These are phyloP conservation scores for Sphagnum magellanicum DNA, from an alignment of 228 moss, liverwort and hornwort species.

Conservation along the genomic window DNA sequence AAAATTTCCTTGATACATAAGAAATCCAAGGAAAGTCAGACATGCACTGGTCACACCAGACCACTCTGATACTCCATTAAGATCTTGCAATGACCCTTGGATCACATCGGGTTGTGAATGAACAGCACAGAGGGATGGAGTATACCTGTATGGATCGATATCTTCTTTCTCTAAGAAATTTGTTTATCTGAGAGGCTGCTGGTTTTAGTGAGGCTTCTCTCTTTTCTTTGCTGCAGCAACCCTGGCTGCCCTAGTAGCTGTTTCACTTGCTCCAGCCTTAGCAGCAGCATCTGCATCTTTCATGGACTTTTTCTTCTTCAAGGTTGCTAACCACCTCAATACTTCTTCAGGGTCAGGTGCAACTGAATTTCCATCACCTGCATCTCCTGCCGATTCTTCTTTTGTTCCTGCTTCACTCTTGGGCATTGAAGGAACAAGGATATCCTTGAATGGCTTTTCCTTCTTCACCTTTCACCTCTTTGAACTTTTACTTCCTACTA, in stretches of 20 bases:
- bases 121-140: too few species aligned
- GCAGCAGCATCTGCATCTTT: conserved; percentile 44
- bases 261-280: conserved; percentile 54
- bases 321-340: conserved; percentile 51
- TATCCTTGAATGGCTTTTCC: conserved; percentile 62
- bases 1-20: too few species aligned
- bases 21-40: too few species aligned
- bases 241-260: conserved; percentile 55
- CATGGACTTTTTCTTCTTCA: conserved; percentile 55
- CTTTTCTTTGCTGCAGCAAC: conserved; percentile 61
- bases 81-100: too few species aligned
- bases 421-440: conserved; percentile 23
- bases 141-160: too few species aligned
- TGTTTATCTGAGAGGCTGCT: conserved; percentile 47
- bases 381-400: conserved; percentile 28
- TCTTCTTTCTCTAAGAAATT: not conserved
- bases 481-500: conserved; percentile 52
- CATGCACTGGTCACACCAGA: too few species aligned
- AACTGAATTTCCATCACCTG: conserved; percentile 16
- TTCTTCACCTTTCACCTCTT: conserved; percentile 63
- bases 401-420: conserved; percentile 43
- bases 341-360: conserved; percentile 51
- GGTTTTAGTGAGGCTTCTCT: conserved; percentile 59
- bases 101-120: too few species aligned
- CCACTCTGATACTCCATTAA: too few species aligned